Evolutionary conservation across 169 alveolate genomes (phyloP), one percentile per base, ranked within the genome.

Genomic region (Babesia divergens): DNA sequence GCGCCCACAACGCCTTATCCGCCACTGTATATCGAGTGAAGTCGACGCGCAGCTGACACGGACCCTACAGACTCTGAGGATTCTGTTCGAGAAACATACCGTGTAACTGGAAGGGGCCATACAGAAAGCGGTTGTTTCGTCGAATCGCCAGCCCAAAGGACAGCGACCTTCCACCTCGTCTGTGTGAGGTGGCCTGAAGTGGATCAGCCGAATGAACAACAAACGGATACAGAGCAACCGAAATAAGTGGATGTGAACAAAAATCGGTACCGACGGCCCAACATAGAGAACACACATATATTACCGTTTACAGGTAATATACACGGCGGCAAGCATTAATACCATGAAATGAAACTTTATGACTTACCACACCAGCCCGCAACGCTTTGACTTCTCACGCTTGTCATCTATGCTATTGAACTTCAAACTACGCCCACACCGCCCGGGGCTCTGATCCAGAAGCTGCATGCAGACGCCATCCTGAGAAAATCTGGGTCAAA

Each of bases 1-100:
- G 55, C 9, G 91, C 80, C 93, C 93, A 88, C 9, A 88, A 54
- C 49, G 69, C 82, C 72, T 83, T 88, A 62, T 69, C 82, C 31
- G 65, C 67, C n/a, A 54, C 34, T 8, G 80, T 81, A 40, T 70
- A 83, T 42, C 70, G 52, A 42, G 71, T 69, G 49, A 88, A 83
- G 68, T 87, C 71, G n/a, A 74, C 29, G 11, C 86, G 47, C 35
- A 80, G 53, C 42, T 71, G 84, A 29, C 93, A 88, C 28, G 93
- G 90, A 7, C 91, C 90, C 67, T 74, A 38, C 3, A 34, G 59
- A 18, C 16, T 56, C 22, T 40, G 22, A 4, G 68, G 31, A 43
- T 37, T 14, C 9, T 16, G 26, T 52, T 37, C 37, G 18, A 9
- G 32, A 16, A 32, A 59, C 54, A 24, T 46, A 83, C 92, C 34